Evolutionary conservation across 2,329 filamentous ascomycete species (phyloP).

Genomic region (Colletotrichum musicola): DNA sequence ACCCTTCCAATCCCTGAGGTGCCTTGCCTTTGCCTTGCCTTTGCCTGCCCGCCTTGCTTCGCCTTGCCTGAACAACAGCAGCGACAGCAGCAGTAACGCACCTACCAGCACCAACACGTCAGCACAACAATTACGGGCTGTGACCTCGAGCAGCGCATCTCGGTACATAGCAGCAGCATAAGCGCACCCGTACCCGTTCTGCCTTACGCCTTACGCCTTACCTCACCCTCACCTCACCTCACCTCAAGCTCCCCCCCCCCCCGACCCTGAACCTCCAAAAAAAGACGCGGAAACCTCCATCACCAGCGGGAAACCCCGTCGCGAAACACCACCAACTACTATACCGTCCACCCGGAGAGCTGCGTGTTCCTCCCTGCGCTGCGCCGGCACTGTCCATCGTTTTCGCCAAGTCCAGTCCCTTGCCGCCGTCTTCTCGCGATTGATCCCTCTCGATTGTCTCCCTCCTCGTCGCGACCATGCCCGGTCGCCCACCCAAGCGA

Average conservation of each 20-base stretch:
- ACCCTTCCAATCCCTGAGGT: too few relatives aligned
- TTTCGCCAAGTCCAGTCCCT: too few relatives aligned
- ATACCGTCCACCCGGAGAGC: too few relatives aligned
- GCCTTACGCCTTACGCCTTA: too few relatives aligned
- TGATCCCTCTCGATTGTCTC: background rate
- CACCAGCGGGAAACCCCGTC: conserved; percentile 35
- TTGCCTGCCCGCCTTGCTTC: background rate
- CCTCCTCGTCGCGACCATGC: conserved; percentile 36
- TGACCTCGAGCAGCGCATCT: too few relatives aligned
- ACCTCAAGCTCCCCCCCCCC: background rate
- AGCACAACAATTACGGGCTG: too few relatives aligned
- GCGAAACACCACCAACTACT: conserved; percentile 14
- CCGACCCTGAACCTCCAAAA: conserved; percentile 7
- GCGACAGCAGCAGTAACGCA: background rate
- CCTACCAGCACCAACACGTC: background rate
- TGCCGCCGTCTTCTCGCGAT: background rate
- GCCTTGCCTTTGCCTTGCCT: background rate
- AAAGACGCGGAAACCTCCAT: conserved; percentile 34
- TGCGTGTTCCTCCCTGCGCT: too few relatives aligned
- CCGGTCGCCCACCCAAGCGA: conserved; percentile 59
- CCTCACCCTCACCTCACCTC: too few relatives aligned
- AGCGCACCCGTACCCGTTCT: too few relatives aligned
- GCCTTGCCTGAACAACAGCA: too few relatives aligned
- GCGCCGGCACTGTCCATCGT: too few relatives aligned
- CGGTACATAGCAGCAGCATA: too few relatives aligned